Conservation (phyloP, 768 basidiomycete genomes). For the Boletellus sp. region DNA sequence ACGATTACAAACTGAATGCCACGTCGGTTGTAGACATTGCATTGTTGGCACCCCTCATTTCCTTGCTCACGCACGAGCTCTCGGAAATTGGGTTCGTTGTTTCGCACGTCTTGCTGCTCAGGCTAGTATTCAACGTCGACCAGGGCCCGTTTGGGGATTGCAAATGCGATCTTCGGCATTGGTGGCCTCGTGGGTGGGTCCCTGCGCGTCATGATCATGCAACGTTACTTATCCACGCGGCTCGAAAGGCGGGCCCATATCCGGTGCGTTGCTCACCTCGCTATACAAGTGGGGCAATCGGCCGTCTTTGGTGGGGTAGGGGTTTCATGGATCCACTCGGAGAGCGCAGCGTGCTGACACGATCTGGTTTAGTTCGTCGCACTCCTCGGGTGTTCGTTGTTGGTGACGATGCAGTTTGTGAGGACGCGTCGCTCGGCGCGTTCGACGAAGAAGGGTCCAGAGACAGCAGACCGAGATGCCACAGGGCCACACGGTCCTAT, state of each 20-base stretch:
- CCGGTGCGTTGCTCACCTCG: constrained; percentile 52
- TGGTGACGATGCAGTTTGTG: constrained; percentile 4
- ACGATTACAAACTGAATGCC: background rate
- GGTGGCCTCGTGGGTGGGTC: constrained; percentile 24
- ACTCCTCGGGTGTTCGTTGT: background rate
- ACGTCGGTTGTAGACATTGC: constrained; percentile 31
- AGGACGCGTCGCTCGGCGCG: constrained; percentile 1
- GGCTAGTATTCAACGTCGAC: background rate
- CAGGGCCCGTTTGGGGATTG: constrained; percentile 30
- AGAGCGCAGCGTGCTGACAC: background rate
- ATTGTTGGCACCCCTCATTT: constrained; percentile 40
- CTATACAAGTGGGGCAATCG: constrained; percentile 53
- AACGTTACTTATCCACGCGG: background rate
- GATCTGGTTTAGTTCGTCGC: background rate
- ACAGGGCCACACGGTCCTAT: too few species aligned
- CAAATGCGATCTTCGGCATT: constrained; percentile 4
- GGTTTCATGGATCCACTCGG: background rate
- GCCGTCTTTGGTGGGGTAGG: constrained; percentile 46
- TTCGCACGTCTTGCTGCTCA: background rate
- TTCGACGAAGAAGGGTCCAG: background rate
- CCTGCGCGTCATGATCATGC: background rate
- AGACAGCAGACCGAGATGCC: background rate
- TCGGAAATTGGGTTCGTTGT: constrained; percentile 48
- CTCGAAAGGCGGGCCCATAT: constrained; percentile 48
- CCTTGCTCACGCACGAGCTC: constrained; percentile 40